Conservation (phyloP, 2,329 filamentous ascomycete genomes). For the Zymoseptoria ardabiliae region DNA sequence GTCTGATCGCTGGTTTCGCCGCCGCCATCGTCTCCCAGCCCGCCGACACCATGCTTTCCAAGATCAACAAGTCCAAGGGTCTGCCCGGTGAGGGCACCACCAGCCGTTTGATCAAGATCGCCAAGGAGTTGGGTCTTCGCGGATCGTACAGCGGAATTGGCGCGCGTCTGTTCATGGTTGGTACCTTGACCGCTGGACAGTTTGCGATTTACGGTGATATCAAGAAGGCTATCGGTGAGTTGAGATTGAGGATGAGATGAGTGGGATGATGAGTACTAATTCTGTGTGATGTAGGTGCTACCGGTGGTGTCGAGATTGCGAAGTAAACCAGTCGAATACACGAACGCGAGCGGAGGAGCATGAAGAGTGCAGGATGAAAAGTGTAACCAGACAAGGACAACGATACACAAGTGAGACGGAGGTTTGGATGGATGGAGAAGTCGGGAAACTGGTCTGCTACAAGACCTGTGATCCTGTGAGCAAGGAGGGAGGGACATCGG, state of each 20-base stretch:
- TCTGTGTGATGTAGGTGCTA: conserved; percentile 46
- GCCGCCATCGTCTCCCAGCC: conserved; percentile 82
- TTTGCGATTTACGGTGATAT: conserved; percentile 83
- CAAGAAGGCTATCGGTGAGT: conserved; percentile 47
- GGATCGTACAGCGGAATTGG: conserved; percentile 76
- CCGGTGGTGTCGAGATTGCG: conserved; percentile 66
- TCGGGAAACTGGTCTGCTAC: too few species aligned
- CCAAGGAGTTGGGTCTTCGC: conserved; percentile 67
- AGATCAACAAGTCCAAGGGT: conserved; percentile 94
- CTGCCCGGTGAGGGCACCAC: conserved; percentile 76
- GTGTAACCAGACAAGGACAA: conserved; percentile 1
- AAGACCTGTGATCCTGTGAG: too few species aligned
- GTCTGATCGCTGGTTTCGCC: conserved; percentile 79
- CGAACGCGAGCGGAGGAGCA: not conserved
- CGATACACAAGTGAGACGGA: not conserved
- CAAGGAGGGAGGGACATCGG: too few species aligned
- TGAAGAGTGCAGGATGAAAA: conserved; percentile 1
- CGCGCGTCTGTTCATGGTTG: conserved; percentile 69
- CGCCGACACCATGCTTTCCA: conserved; percentile 87
- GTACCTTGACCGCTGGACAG: conserved; percentile 69
- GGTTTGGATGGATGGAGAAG: too few species aligned
- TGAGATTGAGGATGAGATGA: not conserved
- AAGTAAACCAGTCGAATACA: conserved; percentile 9
- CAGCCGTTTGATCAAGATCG: conserved; percentile 79
- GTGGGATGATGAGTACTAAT: conserved; percentile 6